Evolutionary conservation across 2,329 filamentous ascomycete genomes (phyloP).

Genomic region (Cercospora sp.): DNA sequence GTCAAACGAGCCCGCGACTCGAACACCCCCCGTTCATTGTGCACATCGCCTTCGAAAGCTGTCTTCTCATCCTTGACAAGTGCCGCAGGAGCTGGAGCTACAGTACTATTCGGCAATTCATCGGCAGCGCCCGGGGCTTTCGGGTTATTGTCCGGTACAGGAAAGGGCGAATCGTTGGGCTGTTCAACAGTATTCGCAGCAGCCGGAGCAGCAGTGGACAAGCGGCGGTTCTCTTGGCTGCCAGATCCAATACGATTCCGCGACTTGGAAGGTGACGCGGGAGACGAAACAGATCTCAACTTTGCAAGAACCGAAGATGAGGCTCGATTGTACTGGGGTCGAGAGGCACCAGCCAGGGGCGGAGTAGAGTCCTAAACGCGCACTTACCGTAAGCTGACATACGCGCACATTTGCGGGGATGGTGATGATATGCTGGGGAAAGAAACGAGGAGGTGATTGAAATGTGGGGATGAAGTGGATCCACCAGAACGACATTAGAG

Average conservation of each 20-base stretch:
- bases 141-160: background rate
- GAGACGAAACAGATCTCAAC: constrained; percentile 12
- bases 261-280: background rate
- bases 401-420: background rate
- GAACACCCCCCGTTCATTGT: background rate
- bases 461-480: constrained; percentile 6
- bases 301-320: constrained; percentile 7
- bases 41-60: background rate
- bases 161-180: background rate
- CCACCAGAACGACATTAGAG: background rate
- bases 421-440: constrained; percentile 3
- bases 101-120: background rate
- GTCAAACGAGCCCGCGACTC: background rate
- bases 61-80: background rate
- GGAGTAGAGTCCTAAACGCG: constrained; percentile 1
- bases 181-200: background rate
- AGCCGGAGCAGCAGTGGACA: background rate
- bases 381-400: constrained; percentile 35
- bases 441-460: constrained; percentile 3
- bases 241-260: background rate
- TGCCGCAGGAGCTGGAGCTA: background rate
- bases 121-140: background rate
- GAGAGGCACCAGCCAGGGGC: background rate
- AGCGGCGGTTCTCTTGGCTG: background rate
- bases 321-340: background rate